Evolutionary conservation across 148 eudicot genomes (phyloP).

Genomic region (Nepenthes mirabilis): DNA sequence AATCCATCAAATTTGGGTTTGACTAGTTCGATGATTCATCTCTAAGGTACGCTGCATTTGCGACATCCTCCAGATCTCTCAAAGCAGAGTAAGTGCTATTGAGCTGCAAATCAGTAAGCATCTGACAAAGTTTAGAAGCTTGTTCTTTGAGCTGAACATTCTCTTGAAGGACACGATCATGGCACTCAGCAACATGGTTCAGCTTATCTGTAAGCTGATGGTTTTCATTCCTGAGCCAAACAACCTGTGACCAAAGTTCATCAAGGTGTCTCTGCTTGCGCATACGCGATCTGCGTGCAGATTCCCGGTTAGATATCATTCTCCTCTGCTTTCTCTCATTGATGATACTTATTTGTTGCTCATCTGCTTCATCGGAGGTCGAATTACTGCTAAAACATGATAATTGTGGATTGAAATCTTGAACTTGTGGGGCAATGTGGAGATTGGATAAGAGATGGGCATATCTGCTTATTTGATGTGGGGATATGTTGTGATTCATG

Average conservation of each 20-base stretch:
- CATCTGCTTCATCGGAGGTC: constrained; percentile 2
- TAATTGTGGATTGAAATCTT: background rate
- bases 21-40: too few relatives aligned
- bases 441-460: too few relatives aligned
- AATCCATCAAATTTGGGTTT: too few relatives aligned
- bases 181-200: background rate
- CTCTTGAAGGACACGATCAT: constrained; percentile 1
- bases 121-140: background rate
- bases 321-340: constrained; percentile 6
- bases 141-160: constrained; percentile 2
- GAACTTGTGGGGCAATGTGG: background rate
- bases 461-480: too few relatives aligned
- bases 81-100: too few relatives aligned
- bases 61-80: too few relatives aligned
- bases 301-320: constrained; percentile 4
- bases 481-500: too few relatives aligned
- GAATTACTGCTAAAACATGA: background rate
- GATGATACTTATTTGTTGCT: background rate
- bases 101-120: background rate
- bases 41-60: too few relatives aligned
- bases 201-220: background rate
- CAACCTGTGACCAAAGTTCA: constrained; percentile 2
- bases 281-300: constrained; percentile 4
- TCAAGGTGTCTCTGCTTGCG: constrained; percentile 3
- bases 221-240: constrained; percentile 2